These are phyloP conservation scores for Pythium rishiriense DNA, from an alignment of 352 stramenopile species.

Conservation along the genomic window DNA sequence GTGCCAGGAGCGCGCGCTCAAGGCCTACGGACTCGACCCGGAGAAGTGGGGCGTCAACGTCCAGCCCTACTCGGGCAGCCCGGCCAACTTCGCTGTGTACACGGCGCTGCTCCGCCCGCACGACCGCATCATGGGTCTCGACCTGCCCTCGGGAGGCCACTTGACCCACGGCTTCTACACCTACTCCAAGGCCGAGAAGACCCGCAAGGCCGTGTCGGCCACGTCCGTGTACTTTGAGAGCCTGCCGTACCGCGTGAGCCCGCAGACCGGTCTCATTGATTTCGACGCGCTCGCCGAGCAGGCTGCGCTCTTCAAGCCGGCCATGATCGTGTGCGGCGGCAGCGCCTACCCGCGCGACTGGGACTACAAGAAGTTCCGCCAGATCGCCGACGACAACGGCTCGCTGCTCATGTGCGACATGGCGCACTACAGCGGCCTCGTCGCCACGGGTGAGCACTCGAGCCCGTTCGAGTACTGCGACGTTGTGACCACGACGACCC, in stretches of 20 bases:
- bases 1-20: slow-evolving; percentile 97
- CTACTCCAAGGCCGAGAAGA: slow-evolving; percentile 96
- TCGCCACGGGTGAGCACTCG: slow-evolving; percentile 93
- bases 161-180: slow-evolving; percentile 99
- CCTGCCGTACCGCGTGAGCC: slow-evolving; percentile 96
- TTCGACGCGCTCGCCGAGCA: slow-evolving; percentile 95
- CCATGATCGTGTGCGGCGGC: slow-evolving; percentile 97
- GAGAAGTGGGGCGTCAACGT: slow-evolving; percentile 97
- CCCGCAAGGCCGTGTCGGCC: slow-evolving; percentile 97
- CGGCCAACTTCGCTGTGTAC: slow-evolving; percentile 99
- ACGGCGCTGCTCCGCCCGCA: slow-evolving; percentile 96
- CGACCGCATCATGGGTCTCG: slow-evolving; percentile 99
- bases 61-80: slow-evolving; percentile 96
- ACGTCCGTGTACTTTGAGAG: slow-evolving; percentile 99
- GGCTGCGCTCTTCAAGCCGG: slow-evolving; percentile 97
- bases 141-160: slow-evolving; percentile 98
- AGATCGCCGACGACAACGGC: slow-evolving; percentile 98
- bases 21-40: slow-evolving; percentile 96
- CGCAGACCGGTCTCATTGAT: slow-evolving; percentile 96
- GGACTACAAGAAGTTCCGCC: slow-evolving; percentile 97
- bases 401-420: slow-evolving; percentile 99
- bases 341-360: slow-evolving; percentile 98
- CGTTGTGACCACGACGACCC: slow-evolving; percentile 99
- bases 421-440: slow-evolving; percentile 98
- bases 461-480: slow-evolving; percentile 98